A percentile compares a stretch with the other conserved stretches of the same genome.
Evolutionary conservation across 192 early-diverging fungal genomes (phyloP).

Genomic region (Mortierella antarctica): DNA sequence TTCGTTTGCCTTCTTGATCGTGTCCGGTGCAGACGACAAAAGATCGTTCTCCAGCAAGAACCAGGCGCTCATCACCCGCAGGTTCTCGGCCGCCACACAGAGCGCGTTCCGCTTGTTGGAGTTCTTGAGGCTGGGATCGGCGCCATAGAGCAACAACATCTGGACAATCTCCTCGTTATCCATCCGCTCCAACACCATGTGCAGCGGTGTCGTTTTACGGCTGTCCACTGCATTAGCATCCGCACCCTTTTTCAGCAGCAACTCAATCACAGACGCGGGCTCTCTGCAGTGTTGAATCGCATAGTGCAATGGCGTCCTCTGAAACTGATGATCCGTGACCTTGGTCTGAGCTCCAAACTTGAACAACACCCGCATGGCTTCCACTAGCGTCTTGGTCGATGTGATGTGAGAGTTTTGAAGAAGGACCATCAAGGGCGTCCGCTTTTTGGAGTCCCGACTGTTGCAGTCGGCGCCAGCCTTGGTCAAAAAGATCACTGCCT

Average conservation of each 20-base stretch:
- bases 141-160: constrained; percentile 50
- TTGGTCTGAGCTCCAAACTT: constrained; percentile 47
- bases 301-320: constrained; percentile 45
- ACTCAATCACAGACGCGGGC: constrained; percentile 37
- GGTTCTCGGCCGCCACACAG: constrained; percentile 44
- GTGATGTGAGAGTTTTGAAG: constrained; percentile 29
- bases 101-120: constrained; percentile 41
- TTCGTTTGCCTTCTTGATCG: constrained; percentile 51
- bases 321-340: constrained; percentile 26
- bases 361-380: constrained; percentile 46
- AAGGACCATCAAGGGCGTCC: constrained; percentile 45
- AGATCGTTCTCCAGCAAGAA: constrained; percentile 54
- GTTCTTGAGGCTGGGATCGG: constrained; percentile 48
- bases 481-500: constrained; percentile 38
- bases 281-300: constrained; percentile 43
- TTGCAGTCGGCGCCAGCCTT: constrained; percentile 48
- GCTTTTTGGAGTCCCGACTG: constrained; percentile 42
- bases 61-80: constrained; percentile 53
- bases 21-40: constrained; percentile 44
- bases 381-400: constrained; percentile 42
- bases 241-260: constrained; percentile 49
- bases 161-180: constrained; percentile 50
- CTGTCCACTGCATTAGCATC: constrained; percentile 43
- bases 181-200: constrained; percentile 50
- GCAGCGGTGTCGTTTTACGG: constrained; percentile 36